These are phyloP conservation scores for Phaeosphaeriaceae sp. DNA, from an alignment of 2,329 filamentous ascomycete genomes.

Conservation along the genomic window DNA sequence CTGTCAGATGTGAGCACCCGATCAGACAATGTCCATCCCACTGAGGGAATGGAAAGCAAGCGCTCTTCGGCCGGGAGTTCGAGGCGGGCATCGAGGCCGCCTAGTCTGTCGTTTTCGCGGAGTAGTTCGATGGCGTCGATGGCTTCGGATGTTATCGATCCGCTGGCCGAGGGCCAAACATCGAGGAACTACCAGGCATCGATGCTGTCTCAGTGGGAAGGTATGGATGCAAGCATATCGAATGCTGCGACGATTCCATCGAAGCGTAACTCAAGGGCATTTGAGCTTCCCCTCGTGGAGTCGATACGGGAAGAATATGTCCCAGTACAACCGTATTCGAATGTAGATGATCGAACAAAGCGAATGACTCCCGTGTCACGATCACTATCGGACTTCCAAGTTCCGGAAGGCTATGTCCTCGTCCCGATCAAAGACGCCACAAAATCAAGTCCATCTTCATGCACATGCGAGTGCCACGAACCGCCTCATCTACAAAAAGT, in stretches of 20 bases:
- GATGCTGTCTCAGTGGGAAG: constrained; percentile 7
- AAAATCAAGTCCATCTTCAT: constrained; percentile 4
- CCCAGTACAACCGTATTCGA: background rate
- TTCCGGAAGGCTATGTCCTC: constrained; percentile 1
- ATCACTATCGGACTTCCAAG: background rate
- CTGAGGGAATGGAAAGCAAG: constrained; percentile 16
- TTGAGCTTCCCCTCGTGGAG: background rate
- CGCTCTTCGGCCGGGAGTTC: constrained; percentile 27
- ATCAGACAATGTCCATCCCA: constrained; percentile 9
- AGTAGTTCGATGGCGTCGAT: constrained; percentile 30
- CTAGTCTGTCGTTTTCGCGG: constrained; percentile 30
- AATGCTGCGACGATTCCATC: background rate
- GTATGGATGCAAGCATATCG: background rate
- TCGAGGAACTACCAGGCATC: constrained; percentile 11
- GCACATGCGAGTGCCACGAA: constrained; percentile 23
- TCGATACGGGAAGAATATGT: background rate
- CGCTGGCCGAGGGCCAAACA: constrained; percentile 14
- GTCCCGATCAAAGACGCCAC: background rate
- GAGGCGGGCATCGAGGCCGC: constrained; percentile 25
- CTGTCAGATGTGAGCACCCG: constrained; percentile 28
- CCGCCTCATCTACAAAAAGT: background rate
- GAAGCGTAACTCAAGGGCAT: background rate
- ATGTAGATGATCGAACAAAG: background rate
- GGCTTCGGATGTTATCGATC: constrained; percentile 12
- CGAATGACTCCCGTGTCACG: background rate